Percentiles rank a stretch among this genome's conserved stretches.
These are phyloP conservation scores for Hypoxylon sp. DNA, from an alignment of 2,329 filamentous ascomycete genomes.

Conservation along the genomic window DNA sequence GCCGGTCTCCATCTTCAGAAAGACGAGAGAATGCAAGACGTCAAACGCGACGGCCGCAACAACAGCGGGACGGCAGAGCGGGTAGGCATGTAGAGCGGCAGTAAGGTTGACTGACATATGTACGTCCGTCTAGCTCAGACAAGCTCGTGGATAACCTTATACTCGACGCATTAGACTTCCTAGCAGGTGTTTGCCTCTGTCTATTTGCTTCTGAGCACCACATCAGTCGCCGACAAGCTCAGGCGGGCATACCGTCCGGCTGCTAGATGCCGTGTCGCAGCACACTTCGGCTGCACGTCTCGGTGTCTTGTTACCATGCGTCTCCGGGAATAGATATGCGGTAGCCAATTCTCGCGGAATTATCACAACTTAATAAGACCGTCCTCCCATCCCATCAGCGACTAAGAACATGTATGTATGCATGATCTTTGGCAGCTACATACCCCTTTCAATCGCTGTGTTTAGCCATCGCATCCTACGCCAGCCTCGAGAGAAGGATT, in stretches of 20 bases:
- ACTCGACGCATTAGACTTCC: conserved; percentile 15
- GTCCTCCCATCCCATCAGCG: conserved; percentile 23
- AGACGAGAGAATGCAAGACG: not conserved
- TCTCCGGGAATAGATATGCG: conserved; percentile 5
- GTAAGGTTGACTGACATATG: conserved; percentile 19
- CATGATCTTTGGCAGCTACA: not conserved
- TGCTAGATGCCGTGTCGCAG: conserved; percentile 12
- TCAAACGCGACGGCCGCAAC: not conserved
- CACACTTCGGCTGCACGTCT: conserved; percentile 38
- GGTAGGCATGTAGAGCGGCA: not conserved
- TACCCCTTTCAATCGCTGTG: not conserved
- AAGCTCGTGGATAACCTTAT: conserved; percentile 34
- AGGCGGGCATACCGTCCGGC: conserved; percentile 16
- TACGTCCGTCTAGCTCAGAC: conserved; percentile 14
- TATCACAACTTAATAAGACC: not conserved
- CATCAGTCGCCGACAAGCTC: conserved; percentile 34
- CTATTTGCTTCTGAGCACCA: conserved; percentile 3
- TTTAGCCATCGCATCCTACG: conserved; percentile 9
- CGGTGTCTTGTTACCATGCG: conserved; percentile 27
- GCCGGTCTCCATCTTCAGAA: not conserved
- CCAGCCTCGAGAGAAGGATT: not conserved
- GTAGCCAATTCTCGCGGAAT: conserved; percentile 18
- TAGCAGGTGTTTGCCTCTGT: conserved; percentile 9
- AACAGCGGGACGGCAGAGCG: conserved; percentile 1
- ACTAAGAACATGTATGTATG: too few relatives aligned